Conservation (phyloP, 345 rosid genomes). For the Hibiscus tridactylites region DNA sequence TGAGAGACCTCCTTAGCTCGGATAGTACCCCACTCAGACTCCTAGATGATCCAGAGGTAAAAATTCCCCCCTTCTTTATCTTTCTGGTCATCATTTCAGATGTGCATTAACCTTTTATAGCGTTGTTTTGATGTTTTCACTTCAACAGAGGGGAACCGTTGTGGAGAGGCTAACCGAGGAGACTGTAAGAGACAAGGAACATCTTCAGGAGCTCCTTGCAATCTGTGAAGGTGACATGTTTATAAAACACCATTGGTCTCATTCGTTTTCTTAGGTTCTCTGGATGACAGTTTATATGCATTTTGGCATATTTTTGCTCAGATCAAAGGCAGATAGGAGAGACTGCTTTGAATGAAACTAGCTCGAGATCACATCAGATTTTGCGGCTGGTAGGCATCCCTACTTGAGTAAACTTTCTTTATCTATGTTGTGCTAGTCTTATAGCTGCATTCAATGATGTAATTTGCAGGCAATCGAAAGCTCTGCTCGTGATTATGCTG, state of each 20-base stretch:
- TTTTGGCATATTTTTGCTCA: constrained; percentile 20
- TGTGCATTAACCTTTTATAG: background rate
- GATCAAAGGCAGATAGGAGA: constrained; percentile 89
- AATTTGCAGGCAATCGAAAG: constrained; percentile 72
- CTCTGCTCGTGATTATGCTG: constrained; percentile 38
- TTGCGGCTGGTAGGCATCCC: constrained; percentile 53
- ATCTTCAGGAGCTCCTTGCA: constrained; percentile 59
- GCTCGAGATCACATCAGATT: constrained; percentile 92
- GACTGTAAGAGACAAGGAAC: constrained; percentile 41
- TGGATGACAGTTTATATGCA: constrained; percentile 5
- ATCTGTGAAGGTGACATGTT: constrained; percentile 63
- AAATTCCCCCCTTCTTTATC: background rate
- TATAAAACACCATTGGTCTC: background rate
- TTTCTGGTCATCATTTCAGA: background rate
- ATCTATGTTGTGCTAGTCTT: background rate
- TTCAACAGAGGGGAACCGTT: constrained; percentile 68
- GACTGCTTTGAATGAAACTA: constrained; percentile 65
- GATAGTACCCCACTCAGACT: constrained; percentile 53
- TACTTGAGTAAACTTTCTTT: background rate
- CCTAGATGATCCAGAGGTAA: constrained; percentile 88
- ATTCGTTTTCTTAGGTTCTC: background rate
- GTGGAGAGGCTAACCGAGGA: constrained; percentile 73
- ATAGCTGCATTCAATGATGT: background rate
- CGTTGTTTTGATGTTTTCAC: background rate
- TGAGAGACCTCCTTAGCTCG: constrained; percentile 67